phyloP scores from a whole-genome alignment of 1,284 basidiomycete genomes.

The Inonotus obliquus region DNA sequence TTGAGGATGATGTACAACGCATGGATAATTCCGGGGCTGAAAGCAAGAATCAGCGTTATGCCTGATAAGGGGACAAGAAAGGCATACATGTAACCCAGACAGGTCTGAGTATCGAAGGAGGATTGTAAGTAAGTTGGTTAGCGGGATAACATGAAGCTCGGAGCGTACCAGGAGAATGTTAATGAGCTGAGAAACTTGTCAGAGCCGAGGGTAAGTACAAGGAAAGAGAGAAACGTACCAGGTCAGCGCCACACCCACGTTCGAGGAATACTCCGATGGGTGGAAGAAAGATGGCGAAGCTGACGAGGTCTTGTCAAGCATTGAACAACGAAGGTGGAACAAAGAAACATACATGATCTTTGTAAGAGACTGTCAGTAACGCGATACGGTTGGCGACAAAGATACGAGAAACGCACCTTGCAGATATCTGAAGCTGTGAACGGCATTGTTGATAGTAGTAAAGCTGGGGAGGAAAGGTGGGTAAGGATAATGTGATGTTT shows the following conservation, averaged over 20 bases:
- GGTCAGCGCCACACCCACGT: constrained; percentile 65
- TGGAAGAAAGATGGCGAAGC: constrained; percentile 69
- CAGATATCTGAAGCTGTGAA: constrained; percentile 69
- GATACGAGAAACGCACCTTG: constrained; percentile 45
- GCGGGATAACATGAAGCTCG: background rate
- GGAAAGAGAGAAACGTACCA: constrained; percentile 37
- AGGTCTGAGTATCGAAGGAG: constrained; percentile 35
- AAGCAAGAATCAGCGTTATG: constrained; percentile 8
- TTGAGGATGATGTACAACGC: constrained; percentile 75
- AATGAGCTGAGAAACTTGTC: constrained; percentile 42
- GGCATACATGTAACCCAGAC: constrained; percentile 63
- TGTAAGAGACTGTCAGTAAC: background rate
- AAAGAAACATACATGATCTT: constrained; percentile 36
- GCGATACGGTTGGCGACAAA: background rate
- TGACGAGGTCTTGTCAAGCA: constrained; percentile 22
- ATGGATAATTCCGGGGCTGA: constrained; percentile 72
- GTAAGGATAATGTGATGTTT: constrained; percentile 9
- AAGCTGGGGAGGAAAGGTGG: constrained; percentile 18
- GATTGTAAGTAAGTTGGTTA: constrained; percentile 2
- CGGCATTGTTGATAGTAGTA: constrained; percentile 42
- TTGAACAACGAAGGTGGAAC: constrained; percentile 19
- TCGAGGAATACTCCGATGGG: constrained; percentile 80
- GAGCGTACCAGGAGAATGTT: constrained; percentile 54
- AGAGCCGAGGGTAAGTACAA: background rate
- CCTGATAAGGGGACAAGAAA: background rate